Evolutionary conservation across 2,329 filamentous ascomycete species (phyloP).

Genomic region (Monosporascus sp.): DNA sequence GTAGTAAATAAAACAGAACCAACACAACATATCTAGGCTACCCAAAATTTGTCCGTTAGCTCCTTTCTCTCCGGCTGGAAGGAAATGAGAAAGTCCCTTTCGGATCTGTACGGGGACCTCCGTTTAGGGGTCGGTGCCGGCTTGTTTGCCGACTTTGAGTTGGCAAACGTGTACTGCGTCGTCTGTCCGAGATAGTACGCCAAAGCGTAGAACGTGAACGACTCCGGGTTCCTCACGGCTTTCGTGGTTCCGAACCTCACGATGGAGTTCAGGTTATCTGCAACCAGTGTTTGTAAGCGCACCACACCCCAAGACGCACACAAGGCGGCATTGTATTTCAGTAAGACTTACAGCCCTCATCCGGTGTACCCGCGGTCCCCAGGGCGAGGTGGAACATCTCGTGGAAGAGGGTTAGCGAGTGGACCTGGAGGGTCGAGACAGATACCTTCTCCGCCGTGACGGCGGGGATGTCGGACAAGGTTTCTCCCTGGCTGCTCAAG

Average conservation of each 20-base stretch:
- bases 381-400: constrained; percentile 7
- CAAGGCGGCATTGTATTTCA: background rate
- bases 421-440: constrained; percentile 6
- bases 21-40: background rate
- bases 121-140: background rate
- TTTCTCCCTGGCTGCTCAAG: background rate
- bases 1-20: too few relatives aligned
- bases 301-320: background rate
- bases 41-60: background rate
- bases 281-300: background rate
- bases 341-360: constrained; percentile 3
- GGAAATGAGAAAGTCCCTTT: background rate
- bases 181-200: constrained; percentile 8
- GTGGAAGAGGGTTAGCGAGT: constrained; percentile 9
- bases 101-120: background rate
- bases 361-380: constrained; percentile 2
- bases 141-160: constrained; percentile 4
- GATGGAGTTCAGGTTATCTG: constrained; percentile 6
- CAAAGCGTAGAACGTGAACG: constrained; percentile 6
- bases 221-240: constrained; percentile 6
- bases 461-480: constrained; percentile 3
- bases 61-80: background rate
- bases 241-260: constrained; percentile 2
- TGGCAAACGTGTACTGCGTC: constrained; percentile 8
- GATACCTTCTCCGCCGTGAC: constrained; percentile 1